A percentile compares a stretch with the other conserved stretches of the same genome.
These are phyloP conservation scores for Crassisporium funariophilum DNA, from an alignment of 768 basidiomycete genomes.

Conservation along the genomic window DNA sequence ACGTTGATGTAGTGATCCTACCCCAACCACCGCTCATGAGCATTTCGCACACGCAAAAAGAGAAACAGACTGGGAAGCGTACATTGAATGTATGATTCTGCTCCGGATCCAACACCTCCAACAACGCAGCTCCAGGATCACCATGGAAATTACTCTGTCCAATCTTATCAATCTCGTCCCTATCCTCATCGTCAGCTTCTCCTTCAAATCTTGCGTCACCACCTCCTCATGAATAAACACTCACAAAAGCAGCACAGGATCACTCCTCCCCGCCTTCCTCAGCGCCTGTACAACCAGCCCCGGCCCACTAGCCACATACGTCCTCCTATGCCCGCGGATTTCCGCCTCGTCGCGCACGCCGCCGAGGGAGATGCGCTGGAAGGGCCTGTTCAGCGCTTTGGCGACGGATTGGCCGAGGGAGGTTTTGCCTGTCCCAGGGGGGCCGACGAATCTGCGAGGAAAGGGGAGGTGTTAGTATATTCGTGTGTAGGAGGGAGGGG, in stretches of 20 bases:
- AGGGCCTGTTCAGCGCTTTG: slow-evolving; percentile 78
- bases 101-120: slow-evolving; percentile 94
- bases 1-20: slow-evolving; percentile 93
- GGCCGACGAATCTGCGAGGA: slow-evolving; percentile 72
- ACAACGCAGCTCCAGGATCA: slow-evolving; percentile 85
- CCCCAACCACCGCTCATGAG: too few relatives aligned
- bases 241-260: slow-evolving; percentile 76
- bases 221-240: slow-evolving; percentile 24
- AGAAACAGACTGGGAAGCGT: slow-evolving; percentile 19
- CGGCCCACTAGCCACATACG: slow-evolving; percentile 90
- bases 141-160: slow-evolving; percentile 88
- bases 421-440: slow-evolving; percentile 91
- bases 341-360: slow-evolving; percentile 92
- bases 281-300: slow-evolving; percentile 86
- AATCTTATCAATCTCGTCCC: slow-evolving; percentile 93
- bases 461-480: slow-evolving; percentile 3
- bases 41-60: not conserved
- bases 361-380: slow-evolving; percentile 90
- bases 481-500: slow-evolving; percentile 14
- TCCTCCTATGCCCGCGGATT: slow-evolving; percentile 58
- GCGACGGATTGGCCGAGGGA: slow-evolving; percentile 90
- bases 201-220: slow-evolving; percentile 1
- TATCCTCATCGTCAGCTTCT: slow-evolving; percentile 23
- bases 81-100: slow-evolving; percentile 86
- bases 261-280: slow-evolving; percentile 77